These are phyloP conservation scores for Saccharum spontaneum DNA, from an alignment of 176 grass and related monocot genomes.

Conservation along the genomic window DNA sequence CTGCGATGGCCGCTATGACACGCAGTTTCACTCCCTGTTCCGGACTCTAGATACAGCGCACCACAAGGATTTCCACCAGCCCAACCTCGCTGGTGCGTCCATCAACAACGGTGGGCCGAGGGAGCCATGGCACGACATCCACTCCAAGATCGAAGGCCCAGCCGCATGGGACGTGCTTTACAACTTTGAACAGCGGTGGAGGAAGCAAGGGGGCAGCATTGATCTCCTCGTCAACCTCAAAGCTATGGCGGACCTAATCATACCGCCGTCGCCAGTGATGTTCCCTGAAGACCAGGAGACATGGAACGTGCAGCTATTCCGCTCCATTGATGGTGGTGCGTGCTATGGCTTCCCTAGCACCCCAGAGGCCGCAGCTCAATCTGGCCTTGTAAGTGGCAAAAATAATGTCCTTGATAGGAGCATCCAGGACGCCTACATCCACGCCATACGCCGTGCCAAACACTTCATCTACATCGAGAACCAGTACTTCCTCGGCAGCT, in stretches of 20 bases:
- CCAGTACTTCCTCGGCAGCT: conserved; percentile 94
- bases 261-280: conserved; percentile 73
- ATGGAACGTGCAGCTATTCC: conserved; percentile 89
- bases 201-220: conserved; percentile 60
- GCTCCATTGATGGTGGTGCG: conserved; percentile 74
- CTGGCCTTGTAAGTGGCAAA: conserved; percentile 78
- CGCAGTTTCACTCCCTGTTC: conserved; percentile 86
- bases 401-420: conserved; percentile 90
- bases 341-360: conserved; percentile 73
- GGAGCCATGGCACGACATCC: conserved; percentile 96
- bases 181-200: conserved; percentile 95
- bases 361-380: conserved; percentile 63
- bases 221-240: conserved; percentile 59
- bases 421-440: conserved; percentile 92
- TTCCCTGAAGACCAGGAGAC: conserved; percentile 62
- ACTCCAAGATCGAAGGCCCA: conserved; percentile 73
- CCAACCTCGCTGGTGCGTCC: conserved; percentile 36
- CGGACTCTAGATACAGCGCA: conserved; percentile 73
- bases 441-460: conserved; percentile 76
- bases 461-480: conserved; percentile 95
- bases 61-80: conserved; percentile 83
- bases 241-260: conserved; percentile 55
- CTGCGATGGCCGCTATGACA: conserved; percentile 89
- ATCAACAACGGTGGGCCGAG: conserved; percentile 69
- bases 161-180: conserved; percentile 83